Conservation (phyloP, 2,329 filamentous ascomycete genomes). For the Byssoonygena ceratinophila region DNA sequence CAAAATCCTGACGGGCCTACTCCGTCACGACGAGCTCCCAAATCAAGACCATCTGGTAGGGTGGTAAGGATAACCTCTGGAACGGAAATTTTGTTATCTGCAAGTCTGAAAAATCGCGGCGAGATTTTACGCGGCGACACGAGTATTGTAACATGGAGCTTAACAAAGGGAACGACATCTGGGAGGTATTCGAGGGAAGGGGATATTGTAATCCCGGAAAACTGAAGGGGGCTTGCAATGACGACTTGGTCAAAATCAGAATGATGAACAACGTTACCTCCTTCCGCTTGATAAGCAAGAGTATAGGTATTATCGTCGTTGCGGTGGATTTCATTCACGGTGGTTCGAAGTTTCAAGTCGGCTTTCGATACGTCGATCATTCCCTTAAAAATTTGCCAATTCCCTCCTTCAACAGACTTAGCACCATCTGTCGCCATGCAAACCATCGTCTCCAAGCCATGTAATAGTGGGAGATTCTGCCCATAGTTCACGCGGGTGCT, state of each 20-base stretch:
- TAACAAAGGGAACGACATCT: constrained; percentile 72
- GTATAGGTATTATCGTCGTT: constrained; percentile 34
- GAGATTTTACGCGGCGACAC: constrained; percentile 64
- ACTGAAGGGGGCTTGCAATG: constrained; percentile 75
- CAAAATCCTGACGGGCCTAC: constrained; percentile 72
- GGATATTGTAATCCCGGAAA: constrained; percentile 53
- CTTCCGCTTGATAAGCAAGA: constrained; percentile 30
- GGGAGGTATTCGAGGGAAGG: constrained; percentile 44
- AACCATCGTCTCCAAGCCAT: constrained; percentile 82
- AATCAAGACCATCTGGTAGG: constrained; percentile 46
- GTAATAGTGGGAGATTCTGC: constrained; percentile 73
- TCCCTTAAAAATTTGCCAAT: constrained; percentile 84
- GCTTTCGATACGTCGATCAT: constrained; percentile 62
- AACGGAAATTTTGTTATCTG: constrained; percentile 36
- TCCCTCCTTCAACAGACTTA: constrained; percentile 68
- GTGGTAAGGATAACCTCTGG: constrained; percentile 78
- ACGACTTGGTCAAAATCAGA: constrained; percentile 64
- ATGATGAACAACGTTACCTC: constrained; percentile 17
- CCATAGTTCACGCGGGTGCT: constrained; percentile 91
- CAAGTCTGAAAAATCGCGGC: constrained; percentile 60
- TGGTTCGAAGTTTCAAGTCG: constrained; percentile 53
- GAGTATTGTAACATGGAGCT: constrained; percentile 82
- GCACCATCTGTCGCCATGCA: constrained; percentile 84
- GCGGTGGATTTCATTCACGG: constrained; percentile 51
- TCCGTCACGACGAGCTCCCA: constrained; percentile 38